Conservation (phyloP, 306 rosid species). For the Lagenaria siceraria region DNA sequence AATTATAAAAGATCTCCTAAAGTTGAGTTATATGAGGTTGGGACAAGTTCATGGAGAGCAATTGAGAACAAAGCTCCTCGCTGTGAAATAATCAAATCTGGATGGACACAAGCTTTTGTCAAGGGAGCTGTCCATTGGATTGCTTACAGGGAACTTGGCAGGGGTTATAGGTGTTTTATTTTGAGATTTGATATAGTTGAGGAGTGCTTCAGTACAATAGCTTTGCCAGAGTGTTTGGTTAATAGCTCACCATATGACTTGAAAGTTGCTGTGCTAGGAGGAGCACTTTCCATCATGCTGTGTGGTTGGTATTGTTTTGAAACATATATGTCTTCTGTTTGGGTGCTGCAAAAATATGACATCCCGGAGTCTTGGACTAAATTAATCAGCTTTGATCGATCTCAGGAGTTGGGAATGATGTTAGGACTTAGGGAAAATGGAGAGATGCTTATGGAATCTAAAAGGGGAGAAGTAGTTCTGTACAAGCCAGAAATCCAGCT, state of each 20-base stretch:
- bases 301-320: slow-evolving; percentile 9
- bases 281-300: not conserved
- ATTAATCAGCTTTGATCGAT: not conserved
- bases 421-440: slow-evolving; percentile 7
- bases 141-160: not conserved
- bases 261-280: slow-evolving; percentile 6
- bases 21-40: slow-evolving; percentile 5
- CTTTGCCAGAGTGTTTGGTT: slow-evolving; percentile 4
- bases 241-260: slow-evolving; percentile 7
- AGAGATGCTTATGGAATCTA: slow-evolving; percentile 6
- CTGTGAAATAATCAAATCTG: not conserved
- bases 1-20: not conserved
- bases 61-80: slow-evolving; percentile 8
- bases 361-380: not conserved
- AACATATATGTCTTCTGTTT: slow-evolving; percentile 6
- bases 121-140: slow-evolving; percentile 10
- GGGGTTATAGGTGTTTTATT: slow-evolving; percentile 6
- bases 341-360: not conserved
- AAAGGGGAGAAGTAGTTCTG: slow-evolving; percentile 11
- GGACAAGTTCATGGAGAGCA: slow-evolving; percentile 3
- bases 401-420: slow-evolving; percentile 10
- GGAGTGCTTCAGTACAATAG: not conserved
- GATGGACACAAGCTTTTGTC: slow-evolving; percentile 10
- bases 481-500: not conserved
- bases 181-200: slow-evolving; percentile 2